A percentile compares a stretch with the other conserved stretches of the same genome.
phyloP scores from a whole-genome alignment of 1,284 basidiomycete genomes.

The Amylostereum areolatum region DNA sequence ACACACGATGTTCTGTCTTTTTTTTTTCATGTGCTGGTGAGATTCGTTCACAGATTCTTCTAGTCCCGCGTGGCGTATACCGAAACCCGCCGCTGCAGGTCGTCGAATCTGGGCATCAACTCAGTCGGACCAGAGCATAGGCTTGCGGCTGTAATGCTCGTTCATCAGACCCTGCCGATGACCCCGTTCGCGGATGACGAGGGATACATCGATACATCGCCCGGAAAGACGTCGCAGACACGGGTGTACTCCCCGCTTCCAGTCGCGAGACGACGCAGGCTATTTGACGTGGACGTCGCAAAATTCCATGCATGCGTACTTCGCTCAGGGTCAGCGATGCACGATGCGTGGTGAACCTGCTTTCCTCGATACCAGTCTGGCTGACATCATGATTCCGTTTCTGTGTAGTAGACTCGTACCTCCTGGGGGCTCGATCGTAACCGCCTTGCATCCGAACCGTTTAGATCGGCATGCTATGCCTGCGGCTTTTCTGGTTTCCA shows the following conservation, averaged over 20 bases:
- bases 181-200: not conserved
- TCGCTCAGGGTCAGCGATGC: too few species aligned
- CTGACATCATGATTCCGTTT: conserved; percentile 17
- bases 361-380: conserved; percentile 1
- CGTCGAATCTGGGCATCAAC: too few species aligned
- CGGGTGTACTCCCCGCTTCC: not conserved
- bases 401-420: not conserved
- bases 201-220: not conserved
- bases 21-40: too few species aligned
- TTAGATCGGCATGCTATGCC: not conserved
- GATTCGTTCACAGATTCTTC: too few species aligned
- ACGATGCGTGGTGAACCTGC: not conserved
- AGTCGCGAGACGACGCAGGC: too few species aligned
- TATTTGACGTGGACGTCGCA: too few species aligned
- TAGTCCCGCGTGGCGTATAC: too few species aligned
- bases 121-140: too few species aligned
- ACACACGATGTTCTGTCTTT: too few species aligned
- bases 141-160: too few species aligned
- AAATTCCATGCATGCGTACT: too few species aligned
- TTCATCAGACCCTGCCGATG: not conserved
- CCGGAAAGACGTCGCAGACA: not conserved
- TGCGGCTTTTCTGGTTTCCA: not conserved
- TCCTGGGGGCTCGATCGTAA: not conserved
- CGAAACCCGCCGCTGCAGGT: not conserved
- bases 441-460: not conserved